Base-by-base conservation (phyloP, 1,284 basidiomycete genomes). In the Ceratobasidium theobromae region DNA sequence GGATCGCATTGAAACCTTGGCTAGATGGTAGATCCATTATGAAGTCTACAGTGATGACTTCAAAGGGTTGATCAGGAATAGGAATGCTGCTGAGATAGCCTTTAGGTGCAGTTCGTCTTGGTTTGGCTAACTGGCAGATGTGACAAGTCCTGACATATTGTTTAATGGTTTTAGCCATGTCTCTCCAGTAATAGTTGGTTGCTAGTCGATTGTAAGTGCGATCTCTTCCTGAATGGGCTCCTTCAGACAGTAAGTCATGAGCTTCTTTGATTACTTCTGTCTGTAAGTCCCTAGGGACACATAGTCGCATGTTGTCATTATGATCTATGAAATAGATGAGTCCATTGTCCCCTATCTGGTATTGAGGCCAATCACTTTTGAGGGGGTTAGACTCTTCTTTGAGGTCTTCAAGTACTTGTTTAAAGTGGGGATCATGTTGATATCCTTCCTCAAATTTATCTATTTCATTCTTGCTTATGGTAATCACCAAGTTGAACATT, bases 11-110 rank as follows among this genome's bases (percentile, higher is more conserved):
- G 69, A 65, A 79, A 1, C 77, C 76, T 1, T 72, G 69, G 0
- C 75, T 77, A 6, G 6, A 4, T 0, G 81, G 82, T 0, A 84
- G 72, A 18, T 76, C 74, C 4, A 74, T 73, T 30, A 84, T 81
- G 53, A 79, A 74, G 68, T 84, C 81, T 75, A 82, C 76, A 0
- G 77, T 77, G 4, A 83, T 73, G 0, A 73, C 72, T 30, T 72
- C 71, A 74, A 77, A 84, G 0, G 80, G 81, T 12, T 71, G 40
- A 46, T 68, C 5, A 3, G 79, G 78, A 11, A 80, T 75, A 1
- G 72, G 73, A n/a, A 80, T 72, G 0, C 77, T 76, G 62, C 75
- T 69, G 8, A 84, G 71, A 0, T 72, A 51, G 1, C 81, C 80
- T 38, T 72, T 70, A 3, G 72, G 72, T 23, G 52, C 55, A 30